Base-by-base conservation (phyloP, 139 green algal genomes). In the Coccomyxa sp. region DNA sequence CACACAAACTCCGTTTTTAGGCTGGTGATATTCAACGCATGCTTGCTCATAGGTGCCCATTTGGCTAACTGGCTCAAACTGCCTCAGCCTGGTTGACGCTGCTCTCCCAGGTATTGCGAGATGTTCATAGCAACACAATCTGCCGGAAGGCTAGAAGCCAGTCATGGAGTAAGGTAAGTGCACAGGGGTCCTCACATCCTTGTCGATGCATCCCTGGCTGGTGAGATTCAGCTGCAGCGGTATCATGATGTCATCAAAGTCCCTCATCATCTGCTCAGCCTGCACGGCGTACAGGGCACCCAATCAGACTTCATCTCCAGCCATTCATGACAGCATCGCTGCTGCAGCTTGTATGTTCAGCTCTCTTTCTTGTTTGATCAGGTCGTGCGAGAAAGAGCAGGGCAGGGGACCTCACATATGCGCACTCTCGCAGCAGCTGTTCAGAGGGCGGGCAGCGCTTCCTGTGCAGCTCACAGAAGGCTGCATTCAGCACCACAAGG, bases 381-480 rank as follows among this genome's bases (percentile, higher is more conserved):
- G n/a, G n/a, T n/a, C n/a, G n/a, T n/a, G n/a, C n/a, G n/a, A n/a
- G n/a, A n/a, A n/a, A n/a, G n/a, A n/a, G n/a, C n/a, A n/a, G n/a
- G n/a, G n/a, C n/a, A n/a, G n/a, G 5, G 27, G 50, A 22, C 18
- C 50, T 18, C 50, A 81, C 76, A 34, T 75, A 70, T 14, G 64
- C 27, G 40, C 76, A 81, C 29, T 75, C 76, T 50, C 39, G 64
- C 18, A 34, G 24, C 29, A 81, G 68, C 86, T 95, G 84, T 39
- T 91, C 79, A 6, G 82, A 88, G 12, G 83, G 82, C 0, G 85
- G 83, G 84, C 93, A 97, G 68, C 89, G 74, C 16, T 75, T 72
- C 8, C 87, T 74, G 83, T 95, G 89, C 73, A 83, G 91, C 79
- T 95, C 86, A 77, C 93, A 97, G 70, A 96, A 90, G 14, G 86